Evolutionary conservation across 192 early-diverging fungal species (phyloP), one percentile per base, ranked within the genome.

Genomic region (Podila minutissima): DNA sequence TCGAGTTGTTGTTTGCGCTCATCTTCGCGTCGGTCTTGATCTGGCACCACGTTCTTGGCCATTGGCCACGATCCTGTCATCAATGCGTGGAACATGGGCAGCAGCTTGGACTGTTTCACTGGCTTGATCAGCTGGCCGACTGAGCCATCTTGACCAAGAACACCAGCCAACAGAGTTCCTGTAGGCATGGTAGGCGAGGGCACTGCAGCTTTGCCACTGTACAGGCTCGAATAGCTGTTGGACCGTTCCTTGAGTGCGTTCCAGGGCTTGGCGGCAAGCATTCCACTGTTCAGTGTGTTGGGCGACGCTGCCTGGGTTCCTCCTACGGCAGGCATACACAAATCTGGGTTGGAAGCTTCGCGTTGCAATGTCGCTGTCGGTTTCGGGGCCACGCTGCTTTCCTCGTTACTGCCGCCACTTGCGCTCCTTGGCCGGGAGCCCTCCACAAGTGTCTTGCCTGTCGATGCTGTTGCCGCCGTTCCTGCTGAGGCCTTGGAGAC

Each of bases 51-150:
- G 28, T n/a, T 64, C 0, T 71, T 64, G 15, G 77, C 71, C 55
- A 66, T 19, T 0, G 77, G 77, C 77, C 70, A 81, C 7, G 77
- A 81, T 59, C 77, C 77, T 3, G 77, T 81, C 77, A 81, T 73
- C 32, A 81, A 28, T 3, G 70, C 77, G 59, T 81, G 77, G 59
- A 81, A 69, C 77, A 81, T 81, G 38, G 62, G 72, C 46, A 81
- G 73, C 28, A 81, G 62, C 24, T 81, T 81, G 22, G 71, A 55
- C 22, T 81, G 77, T 49, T 81, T 81, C 50, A 81, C 77, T 2
- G 77, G 77, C 60, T 81, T 81, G 33, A 72, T 73, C 19, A 81
- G n/a, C 20, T 81, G 67, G 6, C 77, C 77, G 3, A 81, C 67
- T 5, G 71, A 61, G 1, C 66, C 37, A 26, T 81, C 77, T 6